Evolutionary conservation across 345 rosid genomes (phyloP).

Genomic region (Melaleuca quinquenervia): DNA sequence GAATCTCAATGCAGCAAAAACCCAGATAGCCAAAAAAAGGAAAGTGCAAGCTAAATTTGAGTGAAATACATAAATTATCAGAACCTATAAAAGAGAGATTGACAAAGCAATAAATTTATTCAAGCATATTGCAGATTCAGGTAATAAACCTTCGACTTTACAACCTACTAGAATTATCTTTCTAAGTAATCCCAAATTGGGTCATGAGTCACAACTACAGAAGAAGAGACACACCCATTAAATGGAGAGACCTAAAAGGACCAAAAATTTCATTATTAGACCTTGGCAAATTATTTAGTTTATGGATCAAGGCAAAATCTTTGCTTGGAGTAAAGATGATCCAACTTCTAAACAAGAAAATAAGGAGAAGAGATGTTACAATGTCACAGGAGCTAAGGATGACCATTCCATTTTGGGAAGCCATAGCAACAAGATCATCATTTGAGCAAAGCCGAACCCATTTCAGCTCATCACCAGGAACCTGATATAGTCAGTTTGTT

Average conservation of each 20-base stretch:
- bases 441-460: constrained; percentile 89
- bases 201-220: background rate
- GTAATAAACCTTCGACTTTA: background rate
- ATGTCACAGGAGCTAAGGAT: constrained; percentile 66
- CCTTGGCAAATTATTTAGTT: background rate
- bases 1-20: background rate
- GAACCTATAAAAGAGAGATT: background rate
- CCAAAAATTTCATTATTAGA: background rate
- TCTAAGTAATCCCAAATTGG: background rate
- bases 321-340: background rate
- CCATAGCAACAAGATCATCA: constrained; percentile 92
- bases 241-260: background rate
- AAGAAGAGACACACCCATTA: background rate
- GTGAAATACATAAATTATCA: background rate
- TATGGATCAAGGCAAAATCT: background rate
- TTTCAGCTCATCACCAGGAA: constrained; percentile 86
- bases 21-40: background rate
- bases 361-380: constrained; percentile 28
- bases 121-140: background rate
- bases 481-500: constrained; percentile 25
- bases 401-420: constrained; percentile 93
- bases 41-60: background rate
- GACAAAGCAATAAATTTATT: background rate
- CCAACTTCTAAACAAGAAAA: background rate
- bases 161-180: background rate